Evolutionary conservation across 805 yeast species (phyloP), one percentile per base, ranked within the genome.

Genomic region (Starmerella powellii): DNA sequence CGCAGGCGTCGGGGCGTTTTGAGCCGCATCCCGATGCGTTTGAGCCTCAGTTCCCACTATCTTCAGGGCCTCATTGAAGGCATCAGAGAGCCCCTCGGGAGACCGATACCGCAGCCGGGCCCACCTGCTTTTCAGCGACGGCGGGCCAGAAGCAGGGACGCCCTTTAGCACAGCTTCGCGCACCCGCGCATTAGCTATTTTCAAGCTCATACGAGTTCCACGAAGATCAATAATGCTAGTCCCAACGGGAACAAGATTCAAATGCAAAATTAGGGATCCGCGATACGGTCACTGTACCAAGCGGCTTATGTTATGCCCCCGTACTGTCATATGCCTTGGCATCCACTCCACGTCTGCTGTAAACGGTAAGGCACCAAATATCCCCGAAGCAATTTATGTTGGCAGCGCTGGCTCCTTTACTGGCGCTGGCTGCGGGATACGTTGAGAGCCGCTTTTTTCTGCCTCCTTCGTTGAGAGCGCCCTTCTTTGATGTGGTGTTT

Each of bases 61-160:
- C 21, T 74, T 68, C 55, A 80, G 74, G 8, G 94, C 83, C 34
- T 70, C 58, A 41, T 78, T 74, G 60, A 83, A 86, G 1, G 83
- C 80, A 28, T 77, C 81, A 47, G 80, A 74, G 34, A 86, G 67
- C 2, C 77, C 80, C 34, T 59, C 63, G 10, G 94, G 94, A 2
- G 88, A 67, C 40, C 65, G 68, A 62, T 86, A 85, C 45, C 73
- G 48, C 31, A 42, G 31, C 4, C 58, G 50, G 2, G 53, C 53
- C 53, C 55, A 46, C 17, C 46, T 36, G 31, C 51, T 47, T 8
- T 42, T 36, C 31, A 55, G 42, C 15, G 56, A 37, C 8, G 56
- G 57, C 5, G 59, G 59, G 6, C 59, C 59, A 1, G 46, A 10
- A 8, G 37, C 36, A 16, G 56, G 54, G 13, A 53, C 53, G 20